phyloP scores from a whole-genome alignment of 805 yeast genomes.

The Saccharomyces jurei region DNA sequence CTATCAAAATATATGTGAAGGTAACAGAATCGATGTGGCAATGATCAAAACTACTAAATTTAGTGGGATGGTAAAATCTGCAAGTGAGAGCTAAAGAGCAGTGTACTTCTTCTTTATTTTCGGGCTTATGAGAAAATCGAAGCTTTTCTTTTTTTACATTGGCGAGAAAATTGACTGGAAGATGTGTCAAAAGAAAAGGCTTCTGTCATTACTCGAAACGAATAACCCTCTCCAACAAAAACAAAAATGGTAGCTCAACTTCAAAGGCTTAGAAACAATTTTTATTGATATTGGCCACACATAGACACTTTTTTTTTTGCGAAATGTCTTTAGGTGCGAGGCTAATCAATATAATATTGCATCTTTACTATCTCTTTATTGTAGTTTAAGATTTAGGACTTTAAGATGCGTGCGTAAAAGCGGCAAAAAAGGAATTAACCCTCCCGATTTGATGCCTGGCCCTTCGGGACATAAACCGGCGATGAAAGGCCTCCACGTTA shows the following conservation, averaged over 20 bases:
- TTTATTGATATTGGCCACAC: neutral
- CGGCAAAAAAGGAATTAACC: neutral
- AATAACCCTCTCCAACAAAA: neutral
- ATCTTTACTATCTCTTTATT: neutral
- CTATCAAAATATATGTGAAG: too few relatives aligned
- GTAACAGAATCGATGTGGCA: too few relatives aligned
- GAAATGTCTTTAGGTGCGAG: neutral
- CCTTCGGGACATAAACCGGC: neutral
- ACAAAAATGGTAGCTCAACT: neutral
- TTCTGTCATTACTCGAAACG: neutral
- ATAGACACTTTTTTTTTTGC: neutral
- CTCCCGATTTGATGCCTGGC: neutral
- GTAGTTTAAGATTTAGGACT: neutral
- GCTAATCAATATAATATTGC: neutral
- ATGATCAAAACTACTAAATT: too few relatives aligned
- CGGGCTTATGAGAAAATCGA: neutral
- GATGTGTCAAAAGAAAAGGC: neutral
- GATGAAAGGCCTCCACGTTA: neutral
- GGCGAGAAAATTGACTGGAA: neutral
- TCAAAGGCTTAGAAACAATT: neutral
- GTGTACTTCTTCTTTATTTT: neutral
- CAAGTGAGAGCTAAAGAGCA: neutral
- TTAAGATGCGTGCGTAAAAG: neutral
- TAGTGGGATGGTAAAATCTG: too few relatives aligned
- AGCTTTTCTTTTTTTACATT: neutral